These are phyloP conservation scores for Phtheirospermum japonicum DNA, from an alignment of 257 asterid species.

Conservation along the genomic window DNA sequence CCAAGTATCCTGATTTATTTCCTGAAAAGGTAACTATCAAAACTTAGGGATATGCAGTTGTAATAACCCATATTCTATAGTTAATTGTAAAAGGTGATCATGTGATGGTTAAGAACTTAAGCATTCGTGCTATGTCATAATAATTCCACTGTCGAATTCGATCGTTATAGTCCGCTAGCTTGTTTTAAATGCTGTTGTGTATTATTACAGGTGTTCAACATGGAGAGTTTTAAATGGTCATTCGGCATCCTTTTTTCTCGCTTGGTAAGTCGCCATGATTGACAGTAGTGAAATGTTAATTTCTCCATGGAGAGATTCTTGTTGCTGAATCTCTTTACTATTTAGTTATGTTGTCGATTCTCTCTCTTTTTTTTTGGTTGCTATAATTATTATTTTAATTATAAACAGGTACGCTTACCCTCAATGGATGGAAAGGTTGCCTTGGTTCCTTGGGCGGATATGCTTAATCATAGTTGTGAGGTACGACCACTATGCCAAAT, in stretches of 20 bases:
- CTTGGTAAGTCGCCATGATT: slow-evolving; percentile 55
- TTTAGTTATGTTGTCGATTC: background rate
- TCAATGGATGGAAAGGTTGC: slow-evolving; percentile 87
- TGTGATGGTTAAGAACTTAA: slow-evolving; percentile 15
- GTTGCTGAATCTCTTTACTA: background rate
- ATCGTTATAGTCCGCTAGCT: slow-evolving; percentile 4
- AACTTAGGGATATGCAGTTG: too few relatives aligned
- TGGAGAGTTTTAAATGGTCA: slow-evolving; percentile 84
- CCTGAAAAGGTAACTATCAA: slow-evolving; percentile 68
- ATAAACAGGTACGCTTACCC: slow-evolving; percentile 75
- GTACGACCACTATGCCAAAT: slow-evolving; percentile 33
- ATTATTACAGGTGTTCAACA: slow-evolving; percentile 69
- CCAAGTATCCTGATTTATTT: slow-evolving; percentile 75
- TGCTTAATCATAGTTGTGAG: slow-evolving; percentile 91
- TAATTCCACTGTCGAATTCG: background rate
- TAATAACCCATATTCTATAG: too few relatives aligned
- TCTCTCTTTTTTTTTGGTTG: background rate
- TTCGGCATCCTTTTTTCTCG: slow-evolving; percentile 96
- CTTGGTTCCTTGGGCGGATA: slow-evolving; percentile 99
- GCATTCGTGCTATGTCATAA: background rate
- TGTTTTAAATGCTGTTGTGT: slow-evolving; percentile 23
- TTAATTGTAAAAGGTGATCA: background rate
- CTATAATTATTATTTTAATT: slow-evolving; percentile 14
- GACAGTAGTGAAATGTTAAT: background rate
- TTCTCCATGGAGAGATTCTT: slow-evolving; percentile 5